Evolutionary conservation across 1,284 basidiomycete genomes (phyloP), one percentile per base, ranked within the genome.

Genomic region (Fomitopsis betulina): DNA sequence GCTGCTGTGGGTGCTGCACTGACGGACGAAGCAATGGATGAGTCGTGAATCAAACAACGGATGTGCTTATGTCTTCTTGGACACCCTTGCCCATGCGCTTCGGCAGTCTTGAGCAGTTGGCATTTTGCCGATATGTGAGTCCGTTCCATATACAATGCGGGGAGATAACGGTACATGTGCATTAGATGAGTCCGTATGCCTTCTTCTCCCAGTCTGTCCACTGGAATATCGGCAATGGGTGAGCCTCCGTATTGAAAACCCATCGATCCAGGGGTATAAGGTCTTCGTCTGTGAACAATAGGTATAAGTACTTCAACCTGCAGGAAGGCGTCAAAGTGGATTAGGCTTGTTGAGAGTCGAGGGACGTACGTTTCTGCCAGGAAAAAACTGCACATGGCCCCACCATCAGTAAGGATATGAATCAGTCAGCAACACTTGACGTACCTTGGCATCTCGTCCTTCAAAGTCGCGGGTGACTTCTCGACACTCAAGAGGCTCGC

Each of bases 231-330:
- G 89, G 90, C 8, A 93, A 73, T 1, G 89, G 85, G 66, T 93
- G 91, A 5, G 89, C 90, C 71, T 93, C 93, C 3, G 93, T 95
- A 69, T 93, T 94, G 70, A 94, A 88, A 33, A 93, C 89, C 83
- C 88, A 93, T 61, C 81, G 72, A 61, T 89, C 83, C 47, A 93
- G 71, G 10, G 88, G 84, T 53, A 91, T 62, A 1, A 79, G 70
- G 53, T 85, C 84, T 38, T 81, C 77, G 49, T 85, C 80, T 40
- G 70, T 71, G 68, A 86, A 88, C 60, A 86, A 71, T 19, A 89
- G 76, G 65, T 86, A 87, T 25, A 87, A 76, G 65, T 88, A 89
- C 68, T 89, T 88, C 57, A 89, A 71, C 56, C 83, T 84, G 72
- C 30, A 25, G 27, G 54, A 9, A 54, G 10, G 57, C 33, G 49